Evolutionary conservation across 1,284 basidiomycete species (phyloP).

Genomic region (Ceratobasidium sp.): DNA sequence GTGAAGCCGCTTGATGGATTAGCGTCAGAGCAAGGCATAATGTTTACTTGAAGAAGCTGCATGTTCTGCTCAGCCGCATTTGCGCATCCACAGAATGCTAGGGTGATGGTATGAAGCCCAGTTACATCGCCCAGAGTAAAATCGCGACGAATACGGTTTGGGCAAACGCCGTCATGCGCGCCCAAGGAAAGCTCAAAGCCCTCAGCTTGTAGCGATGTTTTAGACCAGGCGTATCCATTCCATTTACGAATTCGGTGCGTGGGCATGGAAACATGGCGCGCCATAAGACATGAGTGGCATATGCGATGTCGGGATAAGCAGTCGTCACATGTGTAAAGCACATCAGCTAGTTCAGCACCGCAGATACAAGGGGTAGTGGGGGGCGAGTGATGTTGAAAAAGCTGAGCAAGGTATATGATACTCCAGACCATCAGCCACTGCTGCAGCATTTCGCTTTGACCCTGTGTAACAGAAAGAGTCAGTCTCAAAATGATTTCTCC

Average conservation of each 20-base stretch:
- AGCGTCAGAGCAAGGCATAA: not conserved
- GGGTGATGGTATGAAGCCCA: not conserved
- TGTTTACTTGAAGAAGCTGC: not conserved
- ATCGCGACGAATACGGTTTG: too few species aligned
- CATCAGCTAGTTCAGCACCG: not conserved
- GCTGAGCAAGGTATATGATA: not conserved
- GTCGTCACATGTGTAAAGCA: not conserved
- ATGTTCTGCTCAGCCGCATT: not conserved
- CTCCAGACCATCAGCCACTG: not conserved
- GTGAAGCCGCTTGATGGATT: not conserved
- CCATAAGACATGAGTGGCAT: not conserved
- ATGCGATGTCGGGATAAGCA: not conserved
- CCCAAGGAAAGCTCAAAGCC: not conserved
- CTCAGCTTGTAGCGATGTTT: not conserved
- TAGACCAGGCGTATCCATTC: not conserved
- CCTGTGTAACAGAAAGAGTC: too few species aligned
- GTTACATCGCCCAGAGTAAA: not conserved
- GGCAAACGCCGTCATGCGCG: not conserved
- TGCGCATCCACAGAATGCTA: not conserved
- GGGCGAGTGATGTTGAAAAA: not conserved
- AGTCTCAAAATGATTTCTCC: too few species aligned
- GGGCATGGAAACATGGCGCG: not conserved
- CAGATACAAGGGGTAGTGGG: not conserved
- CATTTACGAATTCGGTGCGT: not conserved
- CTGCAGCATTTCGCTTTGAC: not conserved